Evolutionary conservation across 768 basidiomycete species (phyloP), one percentile per base, ranked within the genome.

Genomic region (Leccinum aurantiacum): DNA sequence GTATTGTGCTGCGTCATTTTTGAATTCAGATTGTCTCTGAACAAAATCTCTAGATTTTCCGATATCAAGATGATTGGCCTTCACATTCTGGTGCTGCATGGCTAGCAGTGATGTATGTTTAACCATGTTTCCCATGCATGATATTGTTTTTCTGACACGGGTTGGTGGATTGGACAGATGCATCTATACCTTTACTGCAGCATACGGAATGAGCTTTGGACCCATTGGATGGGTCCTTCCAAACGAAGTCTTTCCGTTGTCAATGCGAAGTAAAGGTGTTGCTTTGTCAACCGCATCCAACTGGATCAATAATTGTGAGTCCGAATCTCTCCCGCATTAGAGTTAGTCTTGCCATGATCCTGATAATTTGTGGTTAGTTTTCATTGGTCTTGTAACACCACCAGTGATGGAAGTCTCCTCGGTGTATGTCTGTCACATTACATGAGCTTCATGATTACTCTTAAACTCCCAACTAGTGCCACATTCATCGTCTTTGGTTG

Each of bases 191-290:
- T 93, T 92, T 75, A 93, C 90, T 2, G 83, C 82, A 46, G 84
- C 89, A 2, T 93, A 91, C 68, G 91, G 91, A 1, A 74, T 87
- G 41, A 89, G 87, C 33, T 84, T 89, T 62, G 91, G 91, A 1
- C 90, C 92, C 0, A 81, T 93, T 61, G 87, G 86, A 3, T 94
- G 92, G 92, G 85, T 93, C 2, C 81, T 94, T 8, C 89, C 92
- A 0, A 86, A 84, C 62, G 92, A 95, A 73, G 85, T 95, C 2
- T 93, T 93, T 67, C 85, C 93, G 1, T 76, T 90, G 1, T 88
- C 89, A 3, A 80, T 90, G 75, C 80, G 92, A 62, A 88, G 89
- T 64, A 87, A 87, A 68, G 93, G 93, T 52, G 92, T 94, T 5
- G 84, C 91, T 24, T 67, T 95, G 22, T 86, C 90, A 19, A 93